Evolutionary conservation across 257 asterid species (phyloP).

Genomic region (Solanum megistacrolobum): DNA sequence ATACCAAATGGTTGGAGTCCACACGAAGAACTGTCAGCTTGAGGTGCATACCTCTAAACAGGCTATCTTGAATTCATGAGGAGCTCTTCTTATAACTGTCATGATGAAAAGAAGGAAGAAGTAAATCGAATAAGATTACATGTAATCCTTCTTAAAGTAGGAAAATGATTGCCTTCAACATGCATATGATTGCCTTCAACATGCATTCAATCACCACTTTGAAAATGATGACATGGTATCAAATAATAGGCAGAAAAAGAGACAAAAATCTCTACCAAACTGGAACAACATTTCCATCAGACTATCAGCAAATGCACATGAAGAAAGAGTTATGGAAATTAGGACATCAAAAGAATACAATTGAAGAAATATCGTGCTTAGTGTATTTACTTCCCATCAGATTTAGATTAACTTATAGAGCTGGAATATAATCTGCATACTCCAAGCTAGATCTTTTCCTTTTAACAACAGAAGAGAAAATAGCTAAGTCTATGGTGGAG

Average conservation of each 20-base stretch:
- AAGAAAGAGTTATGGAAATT: background rate
- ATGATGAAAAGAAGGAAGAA: conserved; percentile 7
- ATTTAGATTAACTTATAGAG: background rate
- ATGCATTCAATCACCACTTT: background rate
- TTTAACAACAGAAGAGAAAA: background rate
- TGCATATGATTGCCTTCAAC: background rate
- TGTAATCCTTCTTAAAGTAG: background rate
- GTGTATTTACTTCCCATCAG: background rate
- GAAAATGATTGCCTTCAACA: background rate
- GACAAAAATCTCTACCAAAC: background rate
- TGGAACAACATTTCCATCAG: background rate
- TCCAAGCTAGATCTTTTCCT: background rate
- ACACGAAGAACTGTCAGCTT: background rate
- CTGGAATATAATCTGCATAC: background rate
- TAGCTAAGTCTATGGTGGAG: background rate
- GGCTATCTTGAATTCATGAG: conserved; percentile 98
- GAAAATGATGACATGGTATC: background rate
- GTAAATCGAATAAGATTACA: background rate
- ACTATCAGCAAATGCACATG: background rate
- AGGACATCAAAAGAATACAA: background rate
- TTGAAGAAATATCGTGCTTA: background rate
- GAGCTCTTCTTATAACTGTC: conserved; percentile 95
- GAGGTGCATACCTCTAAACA: conserved; percentile 75
- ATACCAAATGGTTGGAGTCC: background rate
- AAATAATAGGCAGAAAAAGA: background rate